A percentile compares a stretch with the other conserved stretches of the same genome.
These are phyloP conservation scores for Punica granatum DNA, from an alignment of 345 rosid genomes.

Conservation along the genomic window DNA sequence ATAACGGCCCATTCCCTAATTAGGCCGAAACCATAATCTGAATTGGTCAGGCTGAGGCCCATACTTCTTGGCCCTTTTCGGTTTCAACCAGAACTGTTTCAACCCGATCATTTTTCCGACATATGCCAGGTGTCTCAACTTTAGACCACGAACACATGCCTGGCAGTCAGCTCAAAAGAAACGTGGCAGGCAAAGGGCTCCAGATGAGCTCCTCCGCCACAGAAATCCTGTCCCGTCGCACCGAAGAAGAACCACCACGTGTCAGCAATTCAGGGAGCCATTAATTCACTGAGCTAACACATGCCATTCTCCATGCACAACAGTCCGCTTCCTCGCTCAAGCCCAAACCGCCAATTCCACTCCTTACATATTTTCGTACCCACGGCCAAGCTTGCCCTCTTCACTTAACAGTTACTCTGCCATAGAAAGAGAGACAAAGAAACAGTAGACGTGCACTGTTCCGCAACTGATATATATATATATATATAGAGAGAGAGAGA, in stretches of 20 bases:
- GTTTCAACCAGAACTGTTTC: too few species aligned
- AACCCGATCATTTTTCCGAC: too few species aligned
- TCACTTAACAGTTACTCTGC: neutral
- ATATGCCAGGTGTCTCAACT: neutral
- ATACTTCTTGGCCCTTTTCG: neutral
- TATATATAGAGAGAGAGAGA: neutral
- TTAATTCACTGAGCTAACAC: slow-evolving; percentile 15
- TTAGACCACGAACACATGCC: neutral
- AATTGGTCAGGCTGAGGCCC: neutral
- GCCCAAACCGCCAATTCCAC: slow-evolving; percentile 3
- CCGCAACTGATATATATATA: neutral
- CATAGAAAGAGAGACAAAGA: neutral
- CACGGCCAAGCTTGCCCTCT: neutral
- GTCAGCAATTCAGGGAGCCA: neutral
- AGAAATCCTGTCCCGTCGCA: neutral
- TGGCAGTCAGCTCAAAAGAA: neutral
- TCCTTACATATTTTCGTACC: neutral
- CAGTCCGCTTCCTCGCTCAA: slow-evolving; percentile 8
- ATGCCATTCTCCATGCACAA: slow-evolving; percentile 22
- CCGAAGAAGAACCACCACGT: neutral
- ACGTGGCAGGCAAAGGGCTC: neutral
- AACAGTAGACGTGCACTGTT: neutral
- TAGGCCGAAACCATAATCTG: too few species aligned
- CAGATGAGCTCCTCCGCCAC: neutral
- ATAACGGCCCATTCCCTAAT: too few species aligned